Evolutionary conservation across 2,329 filamentous ascomycete species (phyloP).

Genomic region (Fusarium protoensiforme): DNA sequence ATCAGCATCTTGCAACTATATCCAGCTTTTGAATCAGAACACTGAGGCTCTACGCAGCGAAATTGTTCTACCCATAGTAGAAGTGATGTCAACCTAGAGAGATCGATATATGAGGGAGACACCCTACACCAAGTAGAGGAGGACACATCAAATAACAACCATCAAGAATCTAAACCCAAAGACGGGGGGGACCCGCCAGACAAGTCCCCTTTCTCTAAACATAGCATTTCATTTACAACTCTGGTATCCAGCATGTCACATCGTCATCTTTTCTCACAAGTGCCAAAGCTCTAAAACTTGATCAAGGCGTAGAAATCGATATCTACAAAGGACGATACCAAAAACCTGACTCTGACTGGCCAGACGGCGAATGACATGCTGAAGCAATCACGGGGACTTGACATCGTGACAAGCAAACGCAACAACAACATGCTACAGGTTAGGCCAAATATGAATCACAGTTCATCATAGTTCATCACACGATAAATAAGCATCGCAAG

Average conservation of each 20-base stretch:
- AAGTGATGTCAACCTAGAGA: no score
- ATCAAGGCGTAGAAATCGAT: background rate
- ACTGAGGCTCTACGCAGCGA: background rate
- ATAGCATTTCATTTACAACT: background rate
- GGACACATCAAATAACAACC: background rate
- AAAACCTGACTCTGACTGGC: background rate
- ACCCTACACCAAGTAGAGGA: background rate
- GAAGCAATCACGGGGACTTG: background rate
- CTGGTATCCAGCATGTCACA: background rate
- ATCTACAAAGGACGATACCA: background rate
- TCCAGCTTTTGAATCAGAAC: background rate
- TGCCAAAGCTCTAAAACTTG: background rate
- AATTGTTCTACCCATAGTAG: background rate
- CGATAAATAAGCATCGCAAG: constrained; percentile 26
- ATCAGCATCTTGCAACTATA: background rate
- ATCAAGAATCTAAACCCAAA: background rate
- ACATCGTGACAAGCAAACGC: background rate
- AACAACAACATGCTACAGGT: background rate
- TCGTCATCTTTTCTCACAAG: background rate
- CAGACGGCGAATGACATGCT: background rate
- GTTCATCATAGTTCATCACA: background rate
- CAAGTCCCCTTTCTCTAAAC: background rate
- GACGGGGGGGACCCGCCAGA: background rate
- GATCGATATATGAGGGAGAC: background rate
- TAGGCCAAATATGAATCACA: background rate